Evolutionary conservation across 2,329 filamentous ascomycete genomes (phyloP).

Genomic region (Xenoacremonium recifei): DNA sequence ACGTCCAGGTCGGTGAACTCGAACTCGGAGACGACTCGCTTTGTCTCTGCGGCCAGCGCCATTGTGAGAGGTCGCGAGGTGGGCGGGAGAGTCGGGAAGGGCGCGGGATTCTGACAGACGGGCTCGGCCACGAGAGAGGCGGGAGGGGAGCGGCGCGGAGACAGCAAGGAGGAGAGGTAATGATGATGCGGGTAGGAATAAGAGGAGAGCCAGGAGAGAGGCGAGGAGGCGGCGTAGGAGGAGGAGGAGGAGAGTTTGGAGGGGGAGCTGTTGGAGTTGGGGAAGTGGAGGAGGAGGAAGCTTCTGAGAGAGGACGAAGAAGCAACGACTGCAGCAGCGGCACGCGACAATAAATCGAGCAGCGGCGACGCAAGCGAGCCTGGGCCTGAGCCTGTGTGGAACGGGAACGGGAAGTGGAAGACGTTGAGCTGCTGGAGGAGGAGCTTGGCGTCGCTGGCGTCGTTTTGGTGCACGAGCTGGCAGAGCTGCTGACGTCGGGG

Average conservation of each 20-base stretch:
- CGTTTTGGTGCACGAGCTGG: conserved; percentile 51
- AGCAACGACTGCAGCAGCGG: no score
- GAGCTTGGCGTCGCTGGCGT: conserved; percentile 48
- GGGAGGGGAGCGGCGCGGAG: conserved; percentile 29
- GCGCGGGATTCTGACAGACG: conserved; percentile 54
- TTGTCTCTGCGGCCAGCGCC: conserved; percentile 68
- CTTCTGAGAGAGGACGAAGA: conserved; percentile 15
- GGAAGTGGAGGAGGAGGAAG: conserved; percentile 21
- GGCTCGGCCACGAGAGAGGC: conserved; percentile 38
- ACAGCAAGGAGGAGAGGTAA: conserved; percentile 19
- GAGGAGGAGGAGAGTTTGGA: conserved; percentile 6
- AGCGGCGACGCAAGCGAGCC: no score
- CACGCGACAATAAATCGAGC: no score
- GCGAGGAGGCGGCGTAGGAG: conserved; percentile 17
- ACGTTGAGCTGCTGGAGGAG: conserved; percentile 19
- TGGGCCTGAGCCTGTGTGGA: neutral
- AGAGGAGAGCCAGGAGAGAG: conserved; percentile 8
- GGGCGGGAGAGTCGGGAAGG: conserved; percentile 54
- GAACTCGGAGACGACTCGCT: conserved; percentile 79
- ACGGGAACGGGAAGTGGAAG: neutral
- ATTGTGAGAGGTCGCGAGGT: conserved; percentile 58
- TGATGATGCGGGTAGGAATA: conserved; percentile 13
- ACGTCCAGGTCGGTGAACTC: conserved; percentile 78
- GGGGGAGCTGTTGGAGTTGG: conserved; percentile 25
- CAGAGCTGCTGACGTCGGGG: conserved; percentile 40